Base-by-base conservation (phyloP, 495 filamentous ascomycete genomes). In the Aspergillus hancockii region DNA sequence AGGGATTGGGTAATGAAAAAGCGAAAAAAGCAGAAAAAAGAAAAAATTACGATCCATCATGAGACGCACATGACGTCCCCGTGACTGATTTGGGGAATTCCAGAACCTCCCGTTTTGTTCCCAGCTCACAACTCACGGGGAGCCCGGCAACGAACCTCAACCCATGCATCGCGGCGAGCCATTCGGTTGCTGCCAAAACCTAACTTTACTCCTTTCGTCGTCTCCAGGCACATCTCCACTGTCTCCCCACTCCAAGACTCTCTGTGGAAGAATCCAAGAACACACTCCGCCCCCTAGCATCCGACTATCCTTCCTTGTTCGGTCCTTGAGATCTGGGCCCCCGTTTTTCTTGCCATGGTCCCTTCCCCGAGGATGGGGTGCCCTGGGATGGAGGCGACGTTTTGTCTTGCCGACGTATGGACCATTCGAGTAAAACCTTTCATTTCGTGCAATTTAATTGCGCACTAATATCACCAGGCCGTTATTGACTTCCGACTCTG, bases 301-400 rank as follows among this genome's bases (percentile, higher is more conserved):
- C 36, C 46, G 54, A 53, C 34, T 60, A 34, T 36, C 58, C 32
- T 52, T n/a, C 58, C 62, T 51, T 28, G n/a, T 54, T 50, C 30
- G 49, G 57, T 54, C 62, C 49, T 43, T 54, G 55, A 69, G 67
- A 76, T 76, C 71, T 65, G 73, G 71, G 71, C 70, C 71, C 71
- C 70, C 68, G 53, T 71, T 67, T 63, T 65, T 60, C 46, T 45
- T 66, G 64, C 66, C 71, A 71, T 71, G 69, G 67, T 59, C 52
- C 43, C 55, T 71, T 67, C 71, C 70, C 70, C 66, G 55, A 65
- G 54, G 31, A 56, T 59, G 59, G 58, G 58, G 41, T 59, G 36
- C 34, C 36, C 52, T 53, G 63, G 68, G 60, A 61, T 64, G 54
- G 52, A 60, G 49, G 57, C 63, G 60, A 61, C 62, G 1, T 23